These are phyloP conservation scores for Chimonanthus praecox DNA, from an alignment of 164 flowering plant species.

Conservation along the genomic window DNA sequence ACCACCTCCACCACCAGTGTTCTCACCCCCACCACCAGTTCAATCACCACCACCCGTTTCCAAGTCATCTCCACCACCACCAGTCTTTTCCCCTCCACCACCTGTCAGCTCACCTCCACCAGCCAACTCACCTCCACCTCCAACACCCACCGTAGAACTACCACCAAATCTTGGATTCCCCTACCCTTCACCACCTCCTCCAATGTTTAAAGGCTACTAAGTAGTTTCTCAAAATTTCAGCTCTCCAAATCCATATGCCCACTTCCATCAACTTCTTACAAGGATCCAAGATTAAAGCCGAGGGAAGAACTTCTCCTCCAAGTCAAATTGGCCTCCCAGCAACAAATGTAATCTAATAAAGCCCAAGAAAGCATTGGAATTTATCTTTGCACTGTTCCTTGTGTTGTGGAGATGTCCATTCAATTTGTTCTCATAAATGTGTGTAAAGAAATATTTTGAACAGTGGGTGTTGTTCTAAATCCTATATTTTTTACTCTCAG, in stretches of 20 bases:
- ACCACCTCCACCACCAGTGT: too few relatives aligned
- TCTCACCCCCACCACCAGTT: slow-evolving; percentile 1
- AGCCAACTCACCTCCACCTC: slow-evolving; percentile 4
- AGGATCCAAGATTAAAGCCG: neutral
- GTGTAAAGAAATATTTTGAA: neutral
- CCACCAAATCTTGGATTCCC: slow-evolving; percentile 10
- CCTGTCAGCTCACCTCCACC: slow-evolving; percentile 2
- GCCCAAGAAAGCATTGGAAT: neutral
- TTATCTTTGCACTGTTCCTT: neutral
- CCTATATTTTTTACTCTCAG: too few relatives aligned
- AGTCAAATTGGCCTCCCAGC: neutral
- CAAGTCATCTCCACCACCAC: slow-evolving; percentile 9
- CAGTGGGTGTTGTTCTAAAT: too few relatives aligned
- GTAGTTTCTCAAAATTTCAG: neutral
- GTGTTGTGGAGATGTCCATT: neutral
- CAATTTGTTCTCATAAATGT: neutral
- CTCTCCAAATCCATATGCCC: neutral
- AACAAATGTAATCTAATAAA: neutral
- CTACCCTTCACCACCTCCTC: slow-evolving; percentile 16
- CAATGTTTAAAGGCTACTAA: slow-evolving; percentile 8
- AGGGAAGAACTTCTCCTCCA: neutral
- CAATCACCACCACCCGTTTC: neutral
- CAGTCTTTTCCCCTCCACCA: slow-evolving; percentile 7
- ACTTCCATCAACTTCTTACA: neutral
- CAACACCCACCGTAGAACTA: slow-evolving; percentile 3